phyloP scores from a whole-genome alignment of 257 asterid species.

The Plantago ovata region DNA sequence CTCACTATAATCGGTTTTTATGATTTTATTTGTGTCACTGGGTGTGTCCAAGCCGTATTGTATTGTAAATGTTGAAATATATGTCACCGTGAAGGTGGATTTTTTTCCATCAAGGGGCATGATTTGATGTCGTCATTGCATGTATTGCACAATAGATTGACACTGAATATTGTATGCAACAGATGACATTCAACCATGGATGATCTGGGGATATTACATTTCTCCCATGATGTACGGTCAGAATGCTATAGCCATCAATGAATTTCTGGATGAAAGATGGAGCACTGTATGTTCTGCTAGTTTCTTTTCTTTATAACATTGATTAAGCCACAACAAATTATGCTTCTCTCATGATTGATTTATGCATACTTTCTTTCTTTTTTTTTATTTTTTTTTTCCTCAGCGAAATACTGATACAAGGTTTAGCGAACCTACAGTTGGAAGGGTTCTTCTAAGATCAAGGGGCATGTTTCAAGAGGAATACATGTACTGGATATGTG shows the following conservation, averaged over 20 bases:
- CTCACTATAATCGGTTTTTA: neutral
- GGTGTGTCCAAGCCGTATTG: too few relatives aligned
- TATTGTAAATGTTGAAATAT: too few relatives aligned
- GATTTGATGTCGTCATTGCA: neutral
- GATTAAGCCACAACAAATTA: neutral
- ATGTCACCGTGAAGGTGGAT: too few relatives aligned
- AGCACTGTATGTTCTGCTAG: conserved; percentile 50
- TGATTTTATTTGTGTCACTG: neutral
- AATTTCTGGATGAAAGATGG: conserved; percentile 83
- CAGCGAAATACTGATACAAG: conserved; percentile 58
- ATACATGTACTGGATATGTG: conserved; percentile 77
- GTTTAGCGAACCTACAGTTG: conserved; percentile 69
- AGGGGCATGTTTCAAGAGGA: conserved; percentile 88
- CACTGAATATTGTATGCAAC: conserved; percentile 12
- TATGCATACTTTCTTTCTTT: too few relatives aligned
- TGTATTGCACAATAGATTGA: neutral
- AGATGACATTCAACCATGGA: conserved; percentile 82
- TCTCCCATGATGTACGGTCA: conserved; percentile 92
- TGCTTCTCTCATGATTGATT: conserved; percentile 13
- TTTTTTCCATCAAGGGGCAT: neutral
- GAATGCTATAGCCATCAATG: conserved; percentile 80
- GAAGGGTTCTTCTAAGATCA: conserved; percentile 75
- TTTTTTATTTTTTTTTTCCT: too few relatives aligned
- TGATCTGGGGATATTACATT: conserved; percentile 76
- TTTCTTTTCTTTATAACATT: conserved; percentile 1